phyloP scores from a whole-genome alignment of 1,284 basidiomycete genomes.

The Leucoagaricus sp. region DNA sequence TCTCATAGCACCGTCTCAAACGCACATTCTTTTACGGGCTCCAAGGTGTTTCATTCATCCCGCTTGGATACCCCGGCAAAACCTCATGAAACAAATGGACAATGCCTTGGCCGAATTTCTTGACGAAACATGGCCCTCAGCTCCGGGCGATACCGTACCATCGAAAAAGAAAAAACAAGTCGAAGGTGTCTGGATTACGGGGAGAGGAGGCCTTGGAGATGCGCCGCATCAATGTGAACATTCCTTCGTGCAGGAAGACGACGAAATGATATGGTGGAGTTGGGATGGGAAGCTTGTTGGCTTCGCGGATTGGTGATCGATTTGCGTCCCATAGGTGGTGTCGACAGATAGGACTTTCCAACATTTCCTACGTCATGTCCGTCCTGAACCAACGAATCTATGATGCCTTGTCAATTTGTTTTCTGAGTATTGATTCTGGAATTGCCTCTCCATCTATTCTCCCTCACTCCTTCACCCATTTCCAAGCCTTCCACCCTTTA shows the following conservation, averaged over 20 bases:
- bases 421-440: too few relatives aligned
- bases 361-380: neutral
- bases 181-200: constrained; percentile 63
- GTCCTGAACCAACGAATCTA: too few relatives aligned
- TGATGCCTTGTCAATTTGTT: too few relatives aligned
- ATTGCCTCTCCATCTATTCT: too few relatives aligned
- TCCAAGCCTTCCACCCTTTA: too few relatives aligned
- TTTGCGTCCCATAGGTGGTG: neutral
- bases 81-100: constrained; percentile 46
- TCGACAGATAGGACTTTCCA: neutral
- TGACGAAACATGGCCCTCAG: constrained; percentile 21
- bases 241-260: constrained; percentile 43
- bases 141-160: constrained; percentile 11
- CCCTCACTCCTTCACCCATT: too few relatives aligned
- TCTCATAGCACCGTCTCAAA: constrained; percentile 62
- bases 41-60: constrained; percentile 72
- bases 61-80: constrained; percentile 73
- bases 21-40: constrained; percentile 68
- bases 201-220: constrained; percentile 31
- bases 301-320: constrained; percentile 61
- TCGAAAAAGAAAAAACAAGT: constrained; percentile 38
- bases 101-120: constrained; percentile 40
- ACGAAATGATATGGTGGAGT: constrained; percentile 81
- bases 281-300: constrained; percentile 77
- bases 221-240: neutral